phyloP scores from a whole-genome alignment of 352 stramenopile species.

The Halophytophthora batemanensis region DNA sequence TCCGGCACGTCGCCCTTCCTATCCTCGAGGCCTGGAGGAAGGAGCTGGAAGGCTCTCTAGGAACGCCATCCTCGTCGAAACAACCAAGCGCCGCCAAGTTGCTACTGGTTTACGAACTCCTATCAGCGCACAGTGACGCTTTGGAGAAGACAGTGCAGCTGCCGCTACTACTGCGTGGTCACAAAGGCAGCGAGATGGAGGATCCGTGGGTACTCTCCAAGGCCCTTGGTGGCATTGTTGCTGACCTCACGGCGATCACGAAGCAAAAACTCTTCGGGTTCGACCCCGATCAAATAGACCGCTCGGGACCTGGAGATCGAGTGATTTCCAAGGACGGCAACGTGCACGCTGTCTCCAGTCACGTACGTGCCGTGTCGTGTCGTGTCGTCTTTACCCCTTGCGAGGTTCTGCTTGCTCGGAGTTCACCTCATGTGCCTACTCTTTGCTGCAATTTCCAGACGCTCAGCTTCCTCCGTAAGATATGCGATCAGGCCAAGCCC shows the following conservation, averaged over 20 bases:
- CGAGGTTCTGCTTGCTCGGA: neutral
- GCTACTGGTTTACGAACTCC: constrained; percentile 52
- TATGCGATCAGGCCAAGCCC: constrained; percentile 65
- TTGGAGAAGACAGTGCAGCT: constrained; percentile 44
- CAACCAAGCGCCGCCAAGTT: constrained; percentile 50
- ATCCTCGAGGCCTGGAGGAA: constrained; percentile 58
- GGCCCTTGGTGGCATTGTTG: constrained; percentile 33
- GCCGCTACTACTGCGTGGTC: constrained; percentile 62
- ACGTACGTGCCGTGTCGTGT: too few relatives aligned
- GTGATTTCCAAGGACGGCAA: constrained; percentile 71
- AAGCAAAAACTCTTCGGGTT: constrained; percentile 66
- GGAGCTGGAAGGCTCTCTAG: constrained; percentile 29
- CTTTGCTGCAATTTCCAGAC: constrained; percentile 27
- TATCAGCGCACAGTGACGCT: constrained; percentile 26
- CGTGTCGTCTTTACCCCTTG: too few relatives aligned
- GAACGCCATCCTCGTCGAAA: constrained; percentile 2
- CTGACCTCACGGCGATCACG: constrained; percentile 35
- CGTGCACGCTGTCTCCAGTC: constrained; percentile 70
- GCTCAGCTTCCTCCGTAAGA: constrained; percentile 69
- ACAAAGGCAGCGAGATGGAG: constrained; percentile 51
- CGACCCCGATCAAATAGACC: constrained; percentile 58
- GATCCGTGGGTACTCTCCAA: constrained; percentile 68
- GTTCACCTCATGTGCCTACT: neutral
- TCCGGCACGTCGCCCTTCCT: constrained; percentile 46
- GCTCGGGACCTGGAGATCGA: constrained; percentile 37